phyloP scores from a whole-genome alignment of 208 protist species.

The Acanthamoeba triangularis region DNA sequence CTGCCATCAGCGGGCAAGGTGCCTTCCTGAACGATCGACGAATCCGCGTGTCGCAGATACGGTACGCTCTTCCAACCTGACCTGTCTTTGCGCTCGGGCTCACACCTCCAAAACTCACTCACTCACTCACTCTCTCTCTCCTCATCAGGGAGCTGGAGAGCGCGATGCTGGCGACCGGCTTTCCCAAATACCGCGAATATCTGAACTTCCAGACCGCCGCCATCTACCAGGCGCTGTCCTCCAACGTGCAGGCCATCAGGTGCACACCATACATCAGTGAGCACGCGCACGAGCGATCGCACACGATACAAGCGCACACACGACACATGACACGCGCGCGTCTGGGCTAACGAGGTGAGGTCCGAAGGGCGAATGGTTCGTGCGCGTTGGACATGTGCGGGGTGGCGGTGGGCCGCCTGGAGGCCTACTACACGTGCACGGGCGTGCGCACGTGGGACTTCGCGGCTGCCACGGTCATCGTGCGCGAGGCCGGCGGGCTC shows the following conservation, averaged over 20 bases:
- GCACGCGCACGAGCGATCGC: not conserved
- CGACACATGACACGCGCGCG: not conserved
- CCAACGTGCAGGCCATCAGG: constrained; percentile 56
- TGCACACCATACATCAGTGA: not conserved
- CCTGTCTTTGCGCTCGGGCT: no score
- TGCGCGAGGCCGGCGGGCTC: constrained; percentile 83
- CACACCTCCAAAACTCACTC: constrained; percentile 61
- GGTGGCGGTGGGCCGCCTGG: constrained; percentile 82
- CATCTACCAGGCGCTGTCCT: constrained; percentile 10
- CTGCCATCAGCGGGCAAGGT: constrained; percentile 82
- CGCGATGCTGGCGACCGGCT: constrained; percentile 38
- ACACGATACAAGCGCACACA: no score
- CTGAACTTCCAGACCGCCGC: constrained; percentile 35
- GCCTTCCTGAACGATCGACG: constrained; percentile 81
- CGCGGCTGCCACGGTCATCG: constrained; percentile 79
- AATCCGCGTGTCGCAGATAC: constrained; percentile 68
- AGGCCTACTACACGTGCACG: constrained; percentile 86
- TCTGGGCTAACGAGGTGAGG: constrained; percentile 66
- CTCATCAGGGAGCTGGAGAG: constrained; percentile 11
- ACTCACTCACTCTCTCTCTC: constrained; percentile 17
- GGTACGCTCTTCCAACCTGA: not conserved
- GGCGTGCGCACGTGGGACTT: constrained; percentile 89
- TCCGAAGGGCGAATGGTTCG: constrained; percentile 79
- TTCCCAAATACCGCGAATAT: constrained; percentile 58
- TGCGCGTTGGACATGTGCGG: constrained; percentile 84